These are phyloP conservation scores for Firmiana major DNA, from an alignment of 345 rosid species.

Conservation along the genomic window DNA sequence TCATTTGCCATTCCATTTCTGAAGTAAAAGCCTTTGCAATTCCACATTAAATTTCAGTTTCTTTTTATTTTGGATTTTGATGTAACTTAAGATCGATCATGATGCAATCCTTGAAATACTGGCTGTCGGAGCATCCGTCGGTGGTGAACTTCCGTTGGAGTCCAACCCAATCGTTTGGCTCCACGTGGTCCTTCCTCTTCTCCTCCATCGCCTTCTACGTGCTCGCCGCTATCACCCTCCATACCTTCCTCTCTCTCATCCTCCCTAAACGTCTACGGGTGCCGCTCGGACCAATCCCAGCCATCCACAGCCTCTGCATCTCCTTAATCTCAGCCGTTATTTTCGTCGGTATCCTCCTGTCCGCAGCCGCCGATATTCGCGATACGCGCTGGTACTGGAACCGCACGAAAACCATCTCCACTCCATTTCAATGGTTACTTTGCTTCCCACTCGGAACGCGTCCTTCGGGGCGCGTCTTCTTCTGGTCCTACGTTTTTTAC, in stretches of 20 bases:
- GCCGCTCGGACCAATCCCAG: constrained; percentile 79
- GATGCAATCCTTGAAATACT: constrained; percentile 31
- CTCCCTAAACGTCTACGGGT: constrained; percentile 35
- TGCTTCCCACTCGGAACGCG: constrained; percentile 95
- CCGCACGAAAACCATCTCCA: constrained; percentile 38
- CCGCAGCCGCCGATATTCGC: constrained; percentile 72
- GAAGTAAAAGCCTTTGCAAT: neutral
- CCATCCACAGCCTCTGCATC: constrained; percentile 64
- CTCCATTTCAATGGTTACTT: constrained; percentile 83
- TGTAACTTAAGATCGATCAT: neutral
- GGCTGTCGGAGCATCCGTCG: constrained; percentile 68
- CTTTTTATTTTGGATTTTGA: neutral
- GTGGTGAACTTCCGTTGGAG: constrained; percentile 90
- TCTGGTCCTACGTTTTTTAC: constrained; percentile 91
- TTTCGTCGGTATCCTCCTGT: constrained; percentile 71
- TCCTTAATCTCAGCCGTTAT: constrained; percentile 56
- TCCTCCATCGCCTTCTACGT: constrained; percentile 55
- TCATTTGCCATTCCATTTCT: neutral
- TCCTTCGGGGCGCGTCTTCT: constrained; percentile 97
- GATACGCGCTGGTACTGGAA: constrained; percentile 93
- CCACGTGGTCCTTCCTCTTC: constrained; percentile 85
- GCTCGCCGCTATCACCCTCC: constrained; percentile 45
- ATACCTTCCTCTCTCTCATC: constrained; percentile 40
- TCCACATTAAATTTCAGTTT: neutral
- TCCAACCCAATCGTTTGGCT: constrained; percentile 67